Base-by-base conservation (phyloP, 2,329 filamentous ascomycete genomes). In the Fusarium oxysporum region DNA sequence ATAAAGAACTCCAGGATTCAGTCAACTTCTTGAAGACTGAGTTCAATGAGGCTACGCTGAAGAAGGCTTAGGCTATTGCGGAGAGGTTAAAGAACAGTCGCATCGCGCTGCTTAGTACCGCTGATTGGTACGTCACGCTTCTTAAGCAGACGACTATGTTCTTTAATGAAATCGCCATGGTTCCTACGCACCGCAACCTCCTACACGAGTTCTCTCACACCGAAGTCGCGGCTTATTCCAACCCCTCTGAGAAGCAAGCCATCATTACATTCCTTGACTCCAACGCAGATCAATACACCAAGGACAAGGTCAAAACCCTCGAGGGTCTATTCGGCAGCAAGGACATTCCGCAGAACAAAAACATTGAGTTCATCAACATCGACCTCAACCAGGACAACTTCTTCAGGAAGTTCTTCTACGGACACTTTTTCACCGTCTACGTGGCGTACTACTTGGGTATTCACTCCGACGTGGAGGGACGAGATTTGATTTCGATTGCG, bases 161-260 rank as follows among this genome's bases (percentile, higher is more conserved):
- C 41, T 57, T 57, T 13, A 57, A 57, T 14, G 54, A 56, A 3
- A 56, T 56, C n/a, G 54, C 54, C 21, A 56, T 56, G 54, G 54
- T 57, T 12, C 40, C 54, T 16, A 57, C 40, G 0, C 40, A 58
- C 23, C 12, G 55, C 0, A 58, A 58, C 41, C 55, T 58, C 1
- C 13, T 58, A 14, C 41, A 58, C 8, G 55, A 58, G 21, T 56
- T 56, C 54, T 56, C 54, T 2, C 54, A 56, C 17, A 56, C 38
- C 0, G 32, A 58, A 21, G 55, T 50, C 1, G 41, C 55, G 2
- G 55, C 55, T 14, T 58, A 58, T 6, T 58, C 55, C 1, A 58
- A 50, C 32, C 55, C 55, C 2, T 19, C 55, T 1, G 55, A 58
- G 32, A 58, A 50, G 10, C 41, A 58, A 35, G 41, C 55, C 11